These are phyloP conservation scores for Suillus luteus DNA, from an alignment of 768 basidiomycete genomes.

Conservation along the genomic window DNA sequence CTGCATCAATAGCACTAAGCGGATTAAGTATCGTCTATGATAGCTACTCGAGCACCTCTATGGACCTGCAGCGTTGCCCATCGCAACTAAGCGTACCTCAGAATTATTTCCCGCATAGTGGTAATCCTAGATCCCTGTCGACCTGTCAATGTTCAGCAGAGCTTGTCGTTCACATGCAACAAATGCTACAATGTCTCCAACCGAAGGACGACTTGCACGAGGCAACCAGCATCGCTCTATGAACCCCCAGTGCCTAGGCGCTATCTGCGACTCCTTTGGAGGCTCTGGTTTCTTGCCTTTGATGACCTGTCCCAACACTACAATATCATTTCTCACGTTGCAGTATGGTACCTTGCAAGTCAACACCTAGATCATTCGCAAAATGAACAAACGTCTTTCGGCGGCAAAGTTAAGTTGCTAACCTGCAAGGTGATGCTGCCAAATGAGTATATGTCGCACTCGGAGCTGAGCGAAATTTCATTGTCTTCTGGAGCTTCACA, in stretches of 20 bases:
- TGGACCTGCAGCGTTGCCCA: not conserved
- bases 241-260: not conserved
- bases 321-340: slow-evolving; percentile 11
- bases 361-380: slow-evolving; percentile 5
- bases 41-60: not conserved
- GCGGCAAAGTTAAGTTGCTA: slow-evolving; percentile 3
- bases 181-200: not conserved
- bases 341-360: slow-evolving; percentile 12
- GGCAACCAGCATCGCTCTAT: not conserved
- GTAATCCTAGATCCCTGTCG: not conserved
- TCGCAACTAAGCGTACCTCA: not conserved
- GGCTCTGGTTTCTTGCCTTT: slow-evolving; percentile 7
- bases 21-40: not conserved
- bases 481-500: slow-evolving; percentile 20
- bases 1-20: not conserved
- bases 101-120: not conserved
- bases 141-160: not conserved
- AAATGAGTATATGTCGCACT: slow-evolving; percentile 48
- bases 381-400: not conserved
- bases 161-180: not conserved
- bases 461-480: slow-evolving; percentile 1
- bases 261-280: not conserved
- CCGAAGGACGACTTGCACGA: not conserved
- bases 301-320: slow-evolving; percentile 9
- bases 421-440: slow-evolving; percentile 36